Base-by-base conservation (phyloP, 257 asterid genomes). In the Solanum paucissectum region DNA sequence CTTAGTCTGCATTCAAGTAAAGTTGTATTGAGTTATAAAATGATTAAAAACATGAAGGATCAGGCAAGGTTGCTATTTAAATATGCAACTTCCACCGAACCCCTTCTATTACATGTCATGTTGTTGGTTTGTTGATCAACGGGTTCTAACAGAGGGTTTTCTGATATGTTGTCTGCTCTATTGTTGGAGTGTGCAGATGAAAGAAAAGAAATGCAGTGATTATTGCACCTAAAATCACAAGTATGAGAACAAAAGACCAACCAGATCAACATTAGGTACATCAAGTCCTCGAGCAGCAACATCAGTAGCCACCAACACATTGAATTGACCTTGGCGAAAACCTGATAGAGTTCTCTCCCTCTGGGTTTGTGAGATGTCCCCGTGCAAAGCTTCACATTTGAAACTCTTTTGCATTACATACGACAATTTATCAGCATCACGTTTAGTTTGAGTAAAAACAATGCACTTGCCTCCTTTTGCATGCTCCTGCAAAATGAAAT, bases 211-310 rank as follows among this genome's bases (percentile, higher is more conserved):
- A 77, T 77, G 38, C 38, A 7, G 32, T 6, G 64, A 25, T 77
- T 27, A 79, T 79, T 44, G 5, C 18, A 79, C 27, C 3, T 21
- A 46, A 37, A 25, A 32, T 44, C 62, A 29, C 72, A 71, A 84
- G 21, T 40, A 42, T 13, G 18, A 72, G 64, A 82, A 38, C 55
- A 49, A 88, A 87, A 83, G 74, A 91, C 91, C 89, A 75, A 96
- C 99, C 95, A 96, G 95, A 91, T 97, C 99, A 86, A 97, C 99
- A 90, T 97, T 97, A 88, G 99, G 99, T 32, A 97, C 98, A 85
- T 97, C 99, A 68, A 97, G 98, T 52, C 99, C 99, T 52, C 99
- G 99, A 7, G 99, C 98, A 88, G 98, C 99, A 52, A 97, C 98
- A 90, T 97, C 99, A 87, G 99, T 97, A 79, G 99, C 98, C 81